Base-by-base conservation (phyloP, 768 basidiomycete genomes). In the Gautieria morchelliformis region DNA sequence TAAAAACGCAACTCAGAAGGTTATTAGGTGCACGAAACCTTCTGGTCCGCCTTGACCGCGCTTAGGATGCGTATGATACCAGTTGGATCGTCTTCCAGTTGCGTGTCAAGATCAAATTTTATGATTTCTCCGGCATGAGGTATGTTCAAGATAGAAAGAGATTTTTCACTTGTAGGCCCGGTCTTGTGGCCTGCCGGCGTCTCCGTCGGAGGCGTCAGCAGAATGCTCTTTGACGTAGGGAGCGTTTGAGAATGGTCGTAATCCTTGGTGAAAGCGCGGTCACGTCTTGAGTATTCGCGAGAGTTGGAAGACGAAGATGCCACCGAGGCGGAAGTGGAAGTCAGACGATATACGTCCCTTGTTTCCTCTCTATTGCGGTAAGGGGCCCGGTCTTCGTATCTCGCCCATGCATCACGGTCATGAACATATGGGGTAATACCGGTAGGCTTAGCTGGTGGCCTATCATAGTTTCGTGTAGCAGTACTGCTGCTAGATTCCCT, bases 11-110 rank as follows among this genome's bases (percentile, higher is more conserved):
- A 5, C 68, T 66, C 2, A 77, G 73, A 5, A 66, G 59, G 57
- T 72, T 14, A 17, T 35, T 14, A 52, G 15, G 32, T 49, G 22
- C 37, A 33, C 24, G 24, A 52, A 24, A 57, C 56, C 56, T 57
- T 47, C 48, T 57, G 56, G 33, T 47, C 44, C 24, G 56, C 56
- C 33, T 57, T 49, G 30, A 49, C 45, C n/a, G 56, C 47, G 33
- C 27, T 75, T 5, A 84, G 69, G 10, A 81, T 64, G 41, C 71
- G 66, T 37, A 82, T 78, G 52, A 80, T 73, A 8, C 70, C 65
- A 30, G 62, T 60, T 7, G 78, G 76, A 63, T 81, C 70, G n/a
- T 70, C 68, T 57, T 74, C 71, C 17, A 80, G 70, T 17, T 58
- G 58, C 15, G 66, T 59, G 3, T 71, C 64, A 15, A 82, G 72